A percentile compares a stretch with the other conserved stretches of the same genome.
Evolutionary conservation across 1,284 basidiomycete genomes (phyloP).

Genomic region (Phlebopus sp.): DNA sequence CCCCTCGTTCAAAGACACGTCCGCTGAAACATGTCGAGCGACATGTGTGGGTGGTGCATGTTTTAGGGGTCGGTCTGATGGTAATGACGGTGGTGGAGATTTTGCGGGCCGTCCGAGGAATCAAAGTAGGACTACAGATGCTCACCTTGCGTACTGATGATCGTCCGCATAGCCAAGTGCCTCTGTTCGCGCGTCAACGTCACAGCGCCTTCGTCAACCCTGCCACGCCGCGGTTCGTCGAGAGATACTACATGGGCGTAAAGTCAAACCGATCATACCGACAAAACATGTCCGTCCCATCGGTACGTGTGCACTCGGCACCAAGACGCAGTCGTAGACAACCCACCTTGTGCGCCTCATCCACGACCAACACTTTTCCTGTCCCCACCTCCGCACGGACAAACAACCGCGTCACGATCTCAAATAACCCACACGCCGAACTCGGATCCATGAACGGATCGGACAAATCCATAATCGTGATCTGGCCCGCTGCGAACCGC

Average conservation of each 20-base stretch:
- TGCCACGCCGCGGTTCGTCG: constrained; percentile 41
- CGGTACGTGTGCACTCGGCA: too few species aligned
- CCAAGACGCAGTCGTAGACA: neutral
- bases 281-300: too few species aligned
- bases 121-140: neutral
- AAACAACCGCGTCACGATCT: constrained; percentile 64
- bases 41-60: too few species aligned
- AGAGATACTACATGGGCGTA: constrained; percentile 53
- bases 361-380: constrained; percentile 70
- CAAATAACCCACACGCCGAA: constrained; percentile 67
- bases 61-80: too few species aligned
- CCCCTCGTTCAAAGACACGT: too few species aligned
- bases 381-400: constrained; percentile 58
- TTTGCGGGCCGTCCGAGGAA: too few species aligned
- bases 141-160: constrained; percentile 70
- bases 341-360: constrained; percentile 71
- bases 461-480: constrained; percentile 66
- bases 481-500: constrained; percentile 50
- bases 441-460: constrained; percentile 69
- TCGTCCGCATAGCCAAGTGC: constrained; percentile 66
- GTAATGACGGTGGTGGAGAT: too few species aligned
- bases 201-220: constrained; percentile 58
- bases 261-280: neutral
- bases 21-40: too few species aligned
- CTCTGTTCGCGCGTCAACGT: constrained; percentile 66